Evolutionary conservation across 495 filamentous ascomycete species (phyloP).

Genomic region (Ramalina peruviana): DNA sequence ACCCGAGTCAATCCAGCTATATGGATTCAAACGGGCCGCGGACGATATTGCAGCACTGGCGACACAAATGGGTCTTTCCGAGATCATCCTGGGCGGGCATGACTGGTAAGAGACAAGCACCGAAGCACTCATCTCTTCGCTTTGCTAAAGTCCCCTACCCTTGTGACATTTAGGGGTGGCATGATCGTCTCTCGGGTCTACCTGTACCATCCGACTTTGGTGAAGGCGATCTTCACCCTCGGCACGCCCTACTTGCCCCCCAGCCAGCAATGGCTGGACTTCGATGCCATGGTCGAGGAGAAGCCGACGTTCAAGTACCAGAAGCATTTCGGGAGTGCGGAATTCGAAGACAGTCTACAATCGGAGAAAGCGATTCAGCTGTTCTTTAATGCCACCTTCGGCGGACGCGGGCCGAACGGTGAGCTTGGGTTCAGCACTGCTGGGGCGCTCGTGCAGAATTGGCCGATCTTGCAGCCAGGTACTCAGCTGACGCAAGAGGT

Average conservation of each 20-base stretch:
- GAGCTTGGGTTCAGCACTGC: slow-evolving; percentile 36
- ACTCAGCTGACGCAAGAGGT: slow-evolving; percentile 14
- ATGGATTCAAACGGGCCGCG: slow-evolving; percentile 50
- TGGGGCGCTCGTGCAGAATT: slow-evolving; percentile 34
- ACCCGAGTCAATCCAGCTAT: slow-evolving; percentile 31
- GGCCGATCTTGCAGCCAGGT: background rate
- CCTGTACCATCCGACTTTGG: slow-evolving; percentile 54
- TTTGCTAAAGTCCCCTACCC: background rate
- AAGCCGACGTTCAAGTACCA: slow-evolving; percentile 68
- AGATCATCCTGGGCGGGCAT: slow-evolving; percentile 63
- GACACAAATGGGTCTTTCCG: slow-evolving; percentile 36
- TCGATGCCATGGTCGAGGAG: slow-evolving; percentile 34
- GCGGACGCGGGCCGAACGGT: slow-evolving; percentile 40
- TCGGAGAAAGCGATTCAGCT: slow-evolving; percentile 43
- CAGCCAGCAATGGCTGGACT: slow-evolving; percentile 27
- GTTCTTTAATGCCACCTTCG: slow-evolving; percentile 55
- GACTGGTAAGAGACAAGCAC: slow-evolving; percentile 51
- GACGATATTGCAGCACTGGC: slow-evolving; percentile 54
- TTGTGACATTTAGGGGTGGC: slow-evolving; percentile 28
- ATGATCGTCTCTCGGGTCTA: slow-evolving; percentile 45
- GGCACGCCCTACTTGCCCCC: slow-evolving; percentile 57
- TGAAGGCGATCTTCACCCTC: slow-evolving; percentile 57
- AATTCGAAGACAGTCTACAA: slow-evolving; percentile 43
- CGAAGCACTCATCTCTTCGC: background rate
- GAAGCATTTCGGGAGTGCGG: slow-evolving; percentile 51